phyloP scores from a whole-genome alignment of 768 basidiomycete species.

The Auricularia sp. region DNA sequence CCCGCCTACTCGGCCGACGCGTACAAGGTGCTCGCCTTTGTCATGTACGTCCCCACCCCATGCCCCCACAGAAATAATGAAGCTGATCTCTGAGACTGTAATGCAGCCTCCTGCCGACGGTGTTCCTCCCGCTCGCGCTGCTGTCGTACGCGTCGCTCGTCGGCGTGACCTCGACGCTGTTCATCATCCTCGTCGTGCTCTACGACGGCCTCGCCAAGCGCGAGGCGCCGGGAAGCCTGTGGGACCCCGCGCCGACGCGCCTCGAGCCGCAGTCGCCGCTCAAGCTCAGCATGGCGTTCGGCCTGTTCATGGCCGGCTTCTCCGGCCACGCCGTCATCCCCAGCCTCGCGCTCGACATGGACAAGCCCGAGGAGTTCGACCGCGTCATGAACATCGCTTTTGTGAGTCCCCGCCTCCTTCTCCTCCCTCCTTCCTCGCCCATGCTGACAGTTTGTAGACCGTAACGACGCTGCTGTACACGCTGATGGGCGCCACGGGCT shows the following conservation, averaged over 20 bases:
- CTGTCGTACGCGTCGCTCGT: conserved; percentile 84
- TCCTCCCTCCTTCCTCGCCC: conserved; percentile 1
- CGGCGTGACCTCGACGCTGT: conserved; percentile 68
- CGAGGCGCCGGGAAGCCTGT: conserved; percentile 70
- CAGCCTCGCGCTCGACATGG: conserved; percentile 83
- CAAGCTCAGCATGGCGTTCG: conserved; percentile 71
- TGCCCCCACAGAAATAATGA: neutral
- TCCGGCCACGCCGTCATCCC: conserved; percentile 90
- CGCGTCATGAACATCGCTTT: conserved; percentile 81
- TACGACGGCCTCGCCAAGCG: conserved; percentile 71
- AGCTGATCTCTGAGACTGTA: too few relatives aligned
- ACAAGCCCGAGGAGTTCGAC: conserved; percentile 68
- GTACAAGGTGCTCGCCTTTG: conserved; percentile 65
- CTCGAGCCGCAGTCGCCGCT: conserved; percentile 39
- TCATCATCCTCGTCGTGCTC: conserved; percentile 67
- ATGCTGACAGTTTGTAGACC: conserved; percentile 25
- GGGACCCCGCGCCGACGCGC: conserved; percentile 61
- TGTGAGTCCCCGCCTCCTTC: conserved; percentile 31
- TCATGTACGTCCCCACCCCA: conserved; percentile 41
- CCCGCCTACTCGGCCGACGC: conserved; percentile 55
- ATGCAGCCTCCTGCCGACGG: conserved; percentile 65
- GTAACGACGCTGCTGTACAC: conserved; percentile 49
- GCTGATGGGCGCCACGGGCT: conserved; percentile 69
- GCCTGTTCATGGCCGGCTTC: conserved; percentile 89
- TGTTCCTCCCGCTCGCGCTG: conserved; percentile 75